Evolutionary conservation across 1,284 basidiomycete species (phyloP), one percentile per base, ranked within the genome.

Genomic region (Schizophyllum commune): DNA sequence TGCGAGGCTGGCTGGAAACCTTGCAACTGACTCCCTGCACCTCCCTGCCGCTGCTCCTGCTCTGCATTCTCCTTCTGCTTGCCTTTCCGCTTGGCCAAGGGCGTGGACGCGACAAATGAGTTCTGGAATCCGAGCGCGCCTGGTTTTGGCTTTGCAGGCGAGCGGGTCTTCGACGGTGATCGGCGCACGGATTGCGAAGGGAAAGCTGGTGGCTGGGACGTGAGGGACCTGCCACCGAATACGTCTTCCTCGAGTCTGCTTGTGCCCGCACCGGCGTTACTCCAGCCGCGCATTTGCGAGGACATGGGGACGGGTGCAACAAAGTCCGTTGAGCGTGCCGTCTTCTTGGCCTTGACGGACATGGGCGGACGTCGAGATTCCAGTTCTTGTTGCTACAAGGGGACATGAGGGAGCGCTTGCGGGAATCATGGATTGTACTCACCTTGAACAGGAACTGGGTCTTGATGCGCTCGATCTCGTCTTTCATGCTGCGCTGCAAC

Each of bases 381-480:
- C 22, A 86, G 63, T 70, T 91, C 89, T 64, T 89, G 86, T 80
- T 88, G 86, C 86, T 90, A 55, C 52, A 58, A 58, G 59, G 61
- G 62, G 19, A 59, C 56, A 15, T 47, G 61, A 55, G 33, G 17
- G 51, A 59, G 61, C 5, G 27, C 27, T 27, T 27, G 27, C 27
- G 5, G 2, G 39, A 54, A 9, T 56, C 33, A 58, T 51, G 33
- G 20, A 62, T 20, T 63, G 34, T 47, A 63, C 73, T 62, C 73
- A 87, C 88, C 73, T 83, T 88, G 75, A 92, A 91, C 11, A 79
- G 75, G 56, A 83, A 80, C 63, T 89, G 83, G 0, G 89, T 89
- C 67, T 81, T 85, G 61, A 89, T 67, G 32, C 86, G 80, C 68
- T 91, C 89, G 62, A 86, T 77, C 67, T 91, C 88, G 63, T 81